Percentiles rank a stretch among this genome's conserved stretches.
phyloP scores from a whole-genome alignment of 768 basidiomycete genomes.

The Tylopilus felleus region DNA sequence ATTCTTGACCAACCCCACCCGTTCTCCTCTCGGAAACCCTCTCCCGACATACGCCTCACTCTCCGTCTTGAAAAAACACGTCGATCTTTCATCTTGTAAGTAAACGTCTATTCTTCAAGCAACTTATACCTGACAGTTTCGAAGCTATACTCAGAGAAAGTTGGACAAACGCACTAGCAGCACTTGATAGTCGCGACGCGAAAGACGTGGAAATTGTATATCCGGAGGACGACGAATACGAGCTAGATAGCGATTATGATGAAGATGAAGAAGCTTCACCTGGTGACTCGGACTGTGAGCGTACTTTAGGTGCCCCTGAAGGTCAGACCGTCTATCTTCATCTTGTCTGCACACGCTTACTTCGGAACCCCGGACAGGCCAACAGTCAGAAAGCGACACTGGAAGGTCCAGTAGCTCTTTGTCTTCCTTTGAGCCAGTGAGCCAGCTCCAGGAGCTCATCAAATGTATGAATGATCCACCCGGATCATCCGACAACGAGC shows the following conservation, averaged over 20 bases:
- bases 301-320: not conserved
- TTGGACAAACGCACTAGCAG: conserved; percentile 9
- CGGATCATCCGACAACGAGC: not conserved
- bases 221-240: conserved; percentile 15
- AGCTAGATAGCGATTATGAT: conserved; percentile 25
- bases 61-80: conserved; percentile 8
- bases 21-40: not conserved
- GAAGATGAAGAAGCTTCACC: not conserved
- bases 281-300: no score
- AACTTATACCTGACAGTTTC: not conserved
- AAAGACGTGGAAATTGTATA: conserved; percentile 5
- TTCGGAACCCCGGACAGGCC: not conserved
- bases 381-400: not conserved
- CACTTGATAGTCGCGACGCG: not conserved
- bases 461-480: not conserved
- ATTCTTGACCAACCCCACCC: conserved; percentile 12
- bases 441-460: conserved; percentile 6
- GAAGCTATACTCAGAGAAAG: conserved; percentile 8
- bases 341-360: not conserved
- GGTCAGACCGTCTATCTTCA: not conserved
- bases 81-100: conserved; percentile 12
- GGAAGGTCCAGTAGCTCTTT: conserved; percentile 1
- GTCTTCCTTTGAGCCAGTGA: conserved; percentile 10
- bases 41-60: conserved; percentile 16
- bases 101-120: not conserved